Base-by-base conservation (phyloP, 2,329 filamentous ascomycete genomes). In the Xylariaceae sp. region DNA sequence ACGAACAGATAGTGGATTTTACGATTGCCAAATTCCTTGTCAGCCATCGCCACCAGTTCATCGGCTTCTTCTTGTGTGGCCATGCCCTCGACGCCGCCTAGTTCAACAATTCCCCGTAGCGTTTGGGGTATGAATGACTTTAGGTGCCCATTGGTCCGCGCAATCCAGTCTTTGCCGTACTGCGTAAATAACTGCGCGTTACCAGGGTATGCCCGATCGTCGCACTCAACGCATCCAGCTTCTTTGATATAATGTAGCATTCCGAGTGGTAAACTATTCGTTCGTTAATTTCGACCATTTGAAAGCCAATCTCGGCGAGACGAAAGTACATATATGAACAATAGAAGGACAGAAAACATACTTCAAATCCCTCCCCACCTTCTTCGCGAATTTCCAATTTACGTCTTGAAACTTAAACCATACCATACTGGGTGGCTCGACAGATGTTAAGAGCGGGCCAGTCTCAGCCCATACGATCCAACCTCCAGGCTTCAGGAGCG, bases 41-140 rank as follows among this genome's bases (percentile, higher is more conserved):
- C 10, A 18, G 41, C 35, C 11, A 32, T 4, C 21, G 52, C 46
- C 6, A 60, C 40, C 6, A 60, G 26, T 21, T 51, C 55, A 35
- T 49, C 49, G 1, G 45, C 56, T n/a, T 60, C 55, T 20, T 56
- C 24, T 18, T 57, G 30, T 9, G 49, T 59, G 2, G 35, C 29
- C 58, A 60, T 59, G 6, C 52, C 52, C 21, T 59, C 49, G 11
- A 60, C 56, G 6, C 55, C 56, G 13, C 58, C 58, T 15, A 59
- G 35, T 4, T 33, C 39, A 2, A 59, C 35, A 11, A 60, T 52
- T n/a, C 58, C 58, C 7, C 45, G 40, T 6, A 59, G 32, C 8
- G 51, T 45, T 39, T 60, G 58, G 2, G 43, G 32, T 10, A 41
- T 35, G 2, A 60, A 51, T 10, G 32, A 15, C 11, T 16, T 48